These are phyloP conservation scores for Neofusicoccum parvum DNA, from an alignment of 2,329 filamentous ascomycete genomes.

Conservation along the genomic window DNA sequence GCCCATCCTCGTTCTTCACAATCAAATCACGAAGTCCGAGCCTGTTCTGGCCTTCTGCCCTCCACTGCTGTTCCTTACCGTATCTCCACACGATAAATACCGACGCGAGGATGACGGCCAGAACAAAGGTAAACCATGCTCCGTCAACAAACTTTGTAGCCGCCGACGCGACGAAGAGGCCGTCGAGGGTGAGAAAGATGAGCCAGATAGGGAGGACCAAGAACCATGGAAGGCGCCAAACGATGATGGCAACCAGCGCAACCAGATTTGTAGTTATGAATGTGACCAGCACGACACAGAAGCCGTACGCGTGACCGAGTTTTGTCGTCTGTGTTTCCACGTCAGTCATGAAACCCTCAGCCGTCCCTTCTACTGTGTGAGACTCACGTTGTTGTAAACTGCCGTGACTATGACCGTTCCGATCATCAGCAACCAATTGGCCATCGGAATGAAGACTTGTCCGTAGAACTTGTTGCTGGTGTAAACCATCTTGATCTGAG, in stretches of 20 bases:
- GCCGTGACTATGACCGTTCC: slow-evolving; percentile 74
- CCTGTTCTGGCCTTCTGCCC: slow-evolving; percentile 65
- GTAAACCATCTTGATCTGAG: slow-evolving; percentile 73
- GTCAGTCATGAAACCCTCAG: too few relatives aligned
- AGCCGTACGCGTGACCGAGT: slow-evolving; percentile 42
- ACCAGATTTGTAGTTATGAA: slow-evolving; percentile 79
- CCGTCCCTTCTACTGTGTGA: too few relatives aligned
- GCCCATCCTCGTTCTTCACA: slow-evolving; percentile 41
- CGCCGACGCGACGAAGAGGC: slow-evolving; percentile 68
- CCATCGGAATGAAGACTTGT: slow-evolving; percentile 74
- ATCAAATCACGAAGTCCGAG: slow-evolving; percentile 50
- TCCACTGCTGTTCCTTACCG: slow-evolving; percentile 78
- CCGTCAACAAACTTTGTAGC: slow-evolving; percentile 74
- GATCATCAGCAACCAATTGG: slow-evolving; percentile 77
- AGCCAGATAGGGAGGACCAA: slow-evolving; percentile 66
- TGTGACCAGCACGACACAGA: slow-evolving; percentile 78
- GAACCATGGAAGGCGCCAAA: slow-evolving; percentile 66
- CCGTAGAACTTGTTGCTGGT: slow-evolving; percentile 71
- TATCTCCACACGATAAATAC: slow-evolving; percentile 77
- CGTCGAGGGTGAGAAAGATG: slow-evolving; percentile 67
- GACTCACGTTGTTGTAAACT: slow-evolving; percentile 64
- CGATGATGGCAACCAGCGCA: slow-evolving; percentile 68
- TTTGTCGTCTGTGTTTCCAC: slow-evolving; percentile 19
- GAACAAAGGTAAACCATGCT: slow-evolving; percentile 74
- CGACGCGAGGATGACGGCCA: slow-evolving; percentile 63